These are phyloP conservation scores for Yarrowia sp. DNA, from an alignment of 805 yeast genomes.

Conservation along the genomic window DNA sequence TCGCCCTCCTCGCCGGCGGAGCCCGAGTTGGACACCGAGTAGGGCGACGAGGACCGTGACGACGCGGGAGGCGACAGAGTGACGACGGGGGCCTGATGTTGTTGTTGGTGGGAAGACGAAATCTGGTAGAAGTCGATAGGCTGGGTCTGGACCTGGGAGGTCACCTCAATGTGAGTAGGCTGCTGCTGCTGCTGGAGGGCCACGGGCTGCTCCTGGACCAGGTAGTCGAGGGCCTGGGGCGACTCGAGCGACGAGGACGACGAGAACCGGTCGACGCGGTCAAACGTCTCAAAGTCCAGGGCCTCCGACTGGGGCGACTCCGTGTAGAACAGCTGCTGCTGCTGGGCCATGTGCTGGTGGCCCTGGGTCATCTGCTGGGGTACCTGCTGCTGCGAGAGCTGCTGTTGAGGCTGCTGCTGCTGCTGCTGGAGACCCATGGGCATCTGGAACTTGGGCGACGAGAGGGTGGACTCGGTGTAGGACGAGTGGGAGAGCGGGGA, in stretches of 20 bases:
- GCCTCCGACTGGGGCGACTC: conserved; percentile 30
- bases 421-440: conserved; percentile 22
- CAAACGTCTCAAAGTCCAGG: conserved; percentile 26
- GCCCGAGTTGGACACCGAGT: conserved; percentile 35
- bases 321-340: conserved; percentile 32
- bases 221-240: conserved; percentile 33
- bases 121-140: conserved; percentile 38
- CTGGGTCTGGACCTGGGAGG: conserved; percentile 20
- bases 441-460: conserved; percentile 39
- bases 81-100: conserved; percentile 30
- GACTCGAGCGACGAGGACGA: conserved; percentile 28
- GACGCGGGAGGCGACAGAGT: conserved; percentile 31
- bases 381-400: background rate
- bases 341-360: conserved; percentile 13
- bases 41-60: conserved; percentile 22
- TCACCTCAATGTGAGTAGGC: background rate
- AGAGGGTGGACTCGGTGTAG: conserved; percentile 32
- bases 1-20: conserved; percentile 33
- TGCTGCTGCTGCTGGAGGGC: conserved; percentile 12
- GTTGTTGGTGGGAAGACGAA: background rate
- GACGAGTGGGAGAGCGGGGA: conserved; percentile 34
- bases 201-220: conserved; percentile 17
- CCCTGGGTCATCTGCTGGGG: conserved; percentile 1
- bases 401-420: conserved; percentile 4
- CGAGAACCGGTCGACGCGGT: conserved; percentile 27